Percentiles rank a stretch among this genome's conserved stretches.
phyloP scores from a whole-genome alignment of 1,284 basidiomycete species.

The Vanrija sp. region DNA sequence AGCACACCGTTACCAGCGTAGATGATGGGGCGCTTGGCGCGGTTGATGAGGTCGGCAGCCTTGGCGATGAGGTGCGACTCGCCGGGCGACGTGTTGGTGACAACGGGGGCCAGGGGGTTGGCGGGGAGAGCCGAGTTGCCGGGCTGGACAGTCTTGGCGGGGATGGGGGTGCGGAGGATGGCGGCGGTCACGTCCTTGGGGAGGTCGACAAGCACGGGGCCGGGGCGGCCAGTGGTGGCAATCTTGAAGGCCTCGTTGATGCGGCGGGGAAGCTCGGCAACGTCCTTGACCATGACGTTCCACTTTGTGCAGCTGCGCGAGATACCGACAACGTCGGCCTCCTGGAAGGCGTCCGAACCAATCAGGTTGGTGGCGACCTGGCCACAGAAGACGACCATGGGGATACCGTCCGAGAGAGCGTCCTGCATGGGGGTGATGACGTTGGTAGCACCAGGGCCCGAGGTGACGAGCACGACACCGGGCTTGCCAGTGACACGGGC shows the following conservation, averaged over 20 bases:
- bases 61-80: constrained; percentile 69
- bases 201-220: constrained; percentile 94
- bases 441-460: constrained; percentile 96
- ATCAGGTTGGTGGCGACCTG: constrained; percentile 98
- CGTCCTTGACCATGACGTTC: constrained; percentile 99
- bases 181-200: constrained; percentile 97
- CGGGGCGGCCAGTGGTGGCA: constrained; percentile 91
- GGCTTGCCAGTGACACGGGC: constrained; percentile 96
- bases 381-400: constrained; percentile 91
- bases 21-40: constrained; percentile 84
- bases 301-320: constrained; percentile 97
- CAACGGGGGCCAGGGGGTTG: constrained; percentile 58
- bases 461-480: constrained; percentile 95
- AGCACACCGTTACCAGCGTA: constrained; percentile 93
- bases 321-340: constrained; percentile 95
- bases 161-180: constrained; percentile 79
- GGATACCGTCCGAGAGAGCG: constrained; percentile 89
- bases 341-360: constrained; percentile 96
- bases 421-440: constrained; percentile 98
- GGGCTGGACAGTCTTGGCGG: constrained; percentile 82
- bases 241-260: constrained; percentile 99
- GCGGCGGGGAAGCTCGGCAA: constrained; percentile 85
- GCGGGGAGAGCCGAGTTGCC: constrained; percentile 72
- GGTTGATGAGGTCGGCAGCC: constrained; percentile 87
- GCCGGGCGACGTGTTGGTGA: constrained; percentile 57